Conservation (phyloP, 1,284 basidiomycete species). For the Gymnopus androsaceus region DNA sequence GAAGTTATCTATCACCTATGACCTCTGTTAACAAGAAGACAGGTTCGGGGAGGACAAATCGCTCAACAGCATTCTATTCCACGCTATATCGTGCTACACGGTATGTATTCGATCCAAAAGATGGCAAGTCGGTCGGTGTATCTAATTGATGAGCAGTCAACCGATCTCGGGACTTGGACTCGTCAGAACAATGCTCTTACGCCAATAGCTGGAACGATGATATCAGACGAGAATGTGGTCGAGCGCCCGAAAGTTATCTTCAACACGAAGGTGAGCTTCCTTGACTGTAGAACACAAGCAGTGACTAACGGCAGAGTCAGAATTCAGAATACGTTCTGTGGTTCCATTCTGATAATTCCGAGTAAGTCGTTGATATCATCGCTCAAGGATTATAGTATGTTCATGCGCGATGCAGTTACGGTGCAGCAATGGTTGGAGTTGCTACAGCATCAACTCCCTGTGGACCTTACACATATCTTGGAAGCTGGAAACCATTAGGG, state of each 20-base stretch:
- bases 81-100: conserved; percentile 61
- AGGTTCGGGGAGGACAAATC: conserved; percentile 65
- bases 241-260: conserved; percentile 66
- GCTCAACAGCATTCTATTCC: conserved; percentile 55
- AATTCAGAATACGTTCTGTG: conserved; percentile 70
- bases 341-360: conserved; percentile 67
- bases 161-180: conserved; percentile 55
- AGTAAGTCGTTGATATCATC: conserved; percentile 38
- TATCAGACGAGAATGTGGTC: conserved; percentile 60
- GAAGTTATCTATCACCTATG: too few relatives aligned
- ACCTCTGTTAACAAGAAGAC: too few relatives aligned
- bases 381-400: neutral
- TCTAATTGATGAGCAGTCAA: conserved; percentile 38
- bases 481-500: conserved; percentile 60
- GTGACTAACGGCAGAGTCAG: conserved; percentile 30
- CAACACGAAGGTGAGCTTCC: conserved; percentile 45
- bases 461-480: conserved; percentile 59
- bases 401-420: conserved; percentile 45
- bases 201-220: conserved; percentile 54
- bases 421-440: conserved; percentile 62
- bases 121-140: neutral
- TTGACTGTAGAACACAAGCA: neutral
- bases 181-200: conserved; percentile 60
- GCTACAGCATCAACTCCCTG: conserved; percentile 61
- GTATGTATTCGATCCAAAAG: conserved; percentile 30